Conservation (phyloP, 139 green algal genomes). For the Closterium sp. region DNA sequence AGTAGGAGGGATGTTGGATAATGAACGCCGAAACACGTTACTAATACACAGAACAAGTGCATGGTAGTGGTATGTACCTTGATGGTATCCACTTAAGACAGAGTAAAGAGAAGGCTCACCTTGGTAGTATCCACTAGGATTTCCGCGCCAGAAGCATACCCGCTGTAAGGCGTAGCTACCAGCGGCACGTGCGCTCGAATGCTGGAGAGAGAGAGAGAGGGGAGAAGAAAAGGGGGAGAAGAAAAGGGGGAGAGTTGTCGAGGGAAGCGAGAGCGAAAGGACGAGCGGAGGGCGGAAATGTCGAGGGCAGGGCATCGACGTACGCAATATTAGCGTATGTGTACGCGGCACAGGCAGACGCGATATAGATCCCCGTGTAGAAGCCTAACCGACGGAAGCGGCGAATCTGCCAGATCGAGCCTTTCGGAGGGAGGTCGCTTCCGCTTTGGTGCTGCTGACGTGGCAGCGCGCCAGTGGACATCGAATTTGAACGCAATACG, state of each 20-base stretch:
- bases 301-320: neutral
- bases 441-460: neutral
- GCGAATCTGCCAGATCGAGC: neutral
- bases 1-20: no score
- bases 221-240: no score
- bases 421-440: neutral
- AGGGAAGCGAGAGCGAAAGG: neutral
- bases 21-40: no score
- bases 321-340: neutral
- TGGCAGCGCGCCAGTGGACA: neutral
- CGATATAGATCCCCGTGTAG: neutral
- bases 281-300: no score
- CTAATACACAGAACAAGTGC: no score
- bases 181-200: constrained; percentile 31
- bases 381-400: neutral
- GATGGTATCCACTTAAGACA: no score
- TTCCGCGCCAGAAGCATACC: constrained; percentile 41
- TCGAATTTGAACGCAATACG: neutral
- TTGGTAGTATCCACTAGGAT: constrained; percentile 44
- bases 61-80: no score
- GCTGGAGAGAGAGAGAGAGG: neutral
- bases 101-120: neutral
- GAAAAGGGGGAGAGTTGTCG: neutral
- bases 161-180: constrained; percentile 35
- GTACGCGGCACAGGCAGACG: neutral